Percentiles rank a stretch among this genome's conserved stretches.
Conservation (phyloP, 192 early-diverging fungal species). For the Coemansia sp. region DNA sequence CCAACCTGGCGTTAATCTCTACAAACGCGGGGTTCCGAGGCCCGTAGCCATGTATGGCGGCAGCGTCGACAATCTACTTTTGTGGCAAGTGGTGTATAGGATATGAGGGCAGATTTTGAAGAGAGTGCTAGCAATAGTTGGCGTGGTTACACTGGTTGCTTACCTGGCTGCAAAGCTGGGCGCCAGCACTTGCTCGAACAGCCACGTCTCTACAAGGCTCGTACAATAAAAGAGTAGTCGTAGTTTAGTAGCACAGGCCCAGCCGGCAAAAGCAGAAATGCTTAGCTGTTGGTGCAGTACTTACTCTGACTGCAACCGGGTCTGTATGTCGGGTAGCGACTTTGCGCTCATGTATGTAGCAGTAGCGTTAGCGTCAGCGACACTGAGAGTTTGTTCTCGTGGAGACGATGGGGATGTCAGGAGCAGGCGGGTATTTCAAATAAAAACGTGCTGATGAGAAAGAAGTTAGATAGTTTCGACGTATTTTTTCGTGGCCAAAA, state of each 20-base stretch:
- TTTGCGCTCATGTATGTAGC: conserved; percentile 12
- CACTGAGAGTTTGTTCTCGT: neutral
- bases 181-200: conserved; percentile 11
- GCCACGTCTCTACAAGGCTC: conserved; percentile 14
- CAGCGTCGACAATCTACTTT: conserved; percentile 28
- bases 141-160: neutral
- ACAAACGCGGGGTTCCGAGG: conserved; percentile 18
- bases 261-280: too few relatives aligned
- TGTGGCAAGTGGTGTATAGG: too few relatives aligned
- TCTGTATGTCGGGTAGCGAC: conserved; percentile 6
- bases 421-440: too few relatives aligned
- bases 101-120: neutral
- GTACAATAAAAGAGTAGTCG: neutral
- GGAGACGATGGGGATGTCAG: neutral
- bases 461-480: too few relatives aligned
- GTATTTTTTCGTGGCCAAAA: neutral
- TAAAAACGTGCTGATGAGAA: too few relatives aligned
- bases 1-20: conserved; percentile 16
- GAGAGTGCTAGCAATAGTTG: neutral
- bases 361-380: neutral
- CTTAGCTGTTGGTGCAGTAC: neutral
- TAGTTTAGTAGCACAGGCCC: neutral
- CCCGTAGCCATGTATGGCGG: conserved; percentile 12
- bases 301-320: conserved; percentile 21
- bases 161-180: conserved; percentile 21